Evolutionary conservation across 768 basidiomycete species (phyloP), one percentile per base, ranked within the genome.

Genomic region (Kwoniella mangroviensis): DNA sequence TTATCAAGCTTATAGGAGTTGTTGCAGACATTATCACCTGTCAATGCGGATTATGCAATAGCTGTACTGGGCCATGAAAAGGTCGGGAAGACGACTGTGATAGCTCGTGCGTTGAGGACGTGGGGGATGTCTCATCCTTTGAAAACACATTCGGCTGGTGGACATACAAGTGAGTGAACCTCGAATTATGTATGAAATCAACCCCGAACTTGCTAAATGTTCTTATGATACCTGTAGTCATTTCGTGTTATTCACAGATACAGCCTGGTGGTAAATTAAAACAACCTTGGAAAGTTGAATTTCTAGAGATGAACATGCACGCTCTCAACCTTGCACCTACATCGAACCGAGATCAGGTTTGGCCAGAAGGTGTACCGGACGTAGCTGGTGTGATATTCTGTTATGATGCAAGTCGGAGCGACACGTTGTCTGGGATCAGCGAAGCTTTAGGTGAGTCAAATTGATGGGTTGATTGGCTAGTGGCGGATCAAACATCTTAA

Each of bases 1-100:
- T 24, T 3, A 2, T 45, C 12, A 24, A 21, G 40, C 56, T 66
- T 11, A 58, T 22, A 34, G 6, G 7, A 53, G 51, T 2, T 3
- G 9, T 17, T 6, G 56, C 21, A 68, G 52, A 56, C 42, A 24
- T 26, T 60, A 17, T 24, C 61, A 40, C 24, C 42, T 11, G 26
- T 54, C 2, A 53, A 66, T 12, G 63, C 69, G 28, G 72, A 79
- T 51, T 79, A 76, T 65, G 73, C 69, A 2, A 85, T 98, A 40
- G 90, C 90, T 41, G 89, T 98, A 42, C 86, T 95, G 49, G 96
- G 96, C 15, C 87, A 88, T 13, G 82, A 86, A 49, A 87, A 89
- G 42, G 93, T 91, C 69, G 96, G 95, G 70, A 98, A 98, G 84
- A 90, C 92, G 1, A 88, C 89, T 2, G 87, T 93, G 60, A 91